A percentile compares a stretch with the other conserved stretches of the same genome.
Evolutionary conservation across 1,284 basidiomycete species (phyloP).

Genomic region (Leccinum pachyderme): DNA sequence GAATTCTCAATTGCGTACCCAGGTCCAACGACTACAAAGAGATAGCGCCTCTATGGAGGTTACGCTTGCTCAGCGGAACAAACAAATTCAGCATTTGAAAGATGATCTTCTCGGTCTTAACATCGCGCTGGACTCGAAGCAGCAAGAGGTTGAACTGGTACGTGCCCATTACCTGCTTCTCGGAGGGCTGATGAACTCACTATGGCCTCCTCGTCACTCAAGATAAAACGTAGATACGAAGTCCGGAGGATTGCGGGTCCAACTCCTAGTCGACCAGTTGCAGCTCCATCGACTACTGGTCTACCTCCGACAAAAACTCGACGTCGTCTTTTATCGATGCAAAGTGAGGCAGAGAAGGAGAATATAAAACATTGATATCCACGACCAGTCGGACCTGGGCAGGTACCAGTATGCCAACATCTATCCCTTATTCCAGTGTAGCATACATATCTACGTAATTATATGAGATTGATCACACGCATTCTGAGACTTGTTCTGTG

Average conservation of each 20-base stretch:
- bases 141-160: conserved; percentile 86
- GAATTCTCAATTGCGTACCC: conserved; percentile 57
- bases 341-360: background rate
- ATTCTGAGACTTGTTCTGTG: background rate
- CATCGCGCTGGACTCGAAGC: conserved; percentile 85
- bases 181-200: background rate
- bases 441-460: background rate
- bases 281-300: conserved; percentile 22
- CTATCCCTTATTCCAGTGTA: conserved; percentile 9
- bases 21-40: conserved; percentile 70
- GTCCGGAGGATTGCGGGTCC: conserved; percentile 60
- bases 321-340: background rate
- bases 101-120: conserved; percentile 80
- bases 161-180: conserved; percentile 29
- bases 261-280: conserved; percentile 54
- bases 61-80: conserved; percentile 69
- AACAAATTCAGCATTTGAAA: conserved; percentile 64
- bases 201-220: background rate
- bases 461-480: background rate
- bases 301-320: conserved; percentile 11
- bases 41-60: conserved; percentile 84
- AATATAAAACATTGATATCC: background rate
- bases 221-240: conserved; percentile 74
- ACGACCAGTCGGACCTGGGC: conserved; percentile 22
- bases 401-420: conserved; percentile 36